Conservation (phyloP, 371 early-diverging fungal species). For the Mucor ambiguus region DNA sequence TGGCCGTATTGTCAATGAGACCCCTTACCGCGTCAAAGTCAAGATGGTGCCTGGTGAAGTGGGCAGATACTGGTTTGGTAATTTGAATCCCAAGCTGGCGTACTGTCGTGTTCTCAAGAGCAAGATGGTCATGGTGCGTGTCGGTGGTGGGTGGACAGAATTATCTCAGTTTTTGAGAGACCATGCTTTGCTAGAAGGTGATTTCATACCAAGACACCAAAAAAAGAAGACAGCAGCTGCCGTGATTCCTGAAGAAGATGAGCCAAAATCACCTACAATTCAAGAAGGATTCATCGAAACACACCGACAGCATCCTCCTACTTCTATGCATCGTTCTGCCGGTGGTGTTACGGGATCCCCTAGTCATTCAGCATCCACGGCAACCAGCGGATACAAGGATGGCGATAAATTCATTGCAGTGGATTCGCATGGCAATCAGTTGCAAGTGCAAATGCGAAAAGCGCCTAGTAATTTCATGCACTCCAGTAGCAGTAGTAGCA, state of each 20-base stretch:
- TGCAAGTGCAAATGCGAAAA: conserved; percentile 49
- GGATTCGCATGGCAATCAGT: conserved; percentile 45
- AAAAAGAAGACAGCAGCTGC: conserved; percentile 3
- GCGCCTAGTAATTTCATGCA: conserved; percentile 20
- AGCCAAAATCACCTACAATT: conserved; percentile 27
- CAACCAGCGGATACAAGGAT: conserved; percentile 38
- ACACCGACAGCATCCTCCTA: conserved; percentile 4
- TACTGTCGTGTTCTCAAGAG: conserved; percentile 72
- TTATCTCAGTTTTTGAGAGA: conserved; percentile 58
- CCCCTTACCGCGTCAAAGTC: conserved; percentile 46
- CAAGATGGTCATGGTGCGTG: conserved; percentile 77
- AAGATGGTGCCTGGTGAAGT: conserved; percentile 65
- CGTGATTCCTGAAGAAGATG: conserved; percentile 26
- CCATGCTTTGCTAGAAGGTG: conserved; percentile 47
- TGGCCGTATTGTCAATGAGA: conserved; percentile 69
- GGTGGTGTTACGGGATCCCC: conserved; percentile 12
- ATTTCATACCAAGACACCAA: conserved; percentile 37
- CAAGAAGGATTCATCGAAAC: conserved; percentile 52
- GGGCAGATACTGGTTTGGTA: conserved; percentile 76
- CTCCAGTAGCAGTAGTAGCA: conserved; percentile 12
- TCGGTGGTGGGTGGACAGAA: conserved; percentile 78
- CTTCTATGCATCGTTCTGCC: background rate
- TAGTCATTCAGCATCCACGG: conserved; percentile 14
- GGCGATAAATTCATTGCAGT: conserved; percentile 49
- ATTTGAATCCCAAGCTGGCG: conserved; percentile 69